Evolutionary conservation across 495 filamentous ascomycete species (phyloP).

Genomic region (Neurospora pannonica): DNA sequence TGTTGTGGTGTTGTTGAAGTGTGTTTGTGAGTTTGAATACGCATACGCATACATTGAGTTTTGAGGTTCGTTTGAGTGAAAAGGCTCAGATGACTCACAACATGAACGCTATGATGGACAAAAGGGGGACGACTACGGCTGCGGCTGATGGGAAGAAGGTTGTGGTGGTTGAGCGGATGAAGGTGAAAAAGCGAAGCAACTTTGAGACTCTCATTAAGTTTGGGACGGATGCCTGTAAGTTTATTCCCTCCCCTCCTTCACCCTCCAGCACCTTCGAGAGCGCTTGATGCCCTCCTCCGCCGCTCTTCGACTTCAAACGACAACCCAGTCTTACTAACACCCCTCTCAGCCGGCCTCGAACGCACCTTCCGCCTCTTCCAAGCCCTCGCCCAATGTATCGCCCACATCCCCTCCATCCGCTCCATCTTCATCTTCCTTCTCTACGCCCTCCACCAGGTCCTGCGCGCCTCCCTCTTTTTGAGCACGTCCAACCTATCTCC

Average conservation of each 20-base stretch:
- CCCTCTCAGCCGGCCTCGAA: slow-evolving; percentile 44
- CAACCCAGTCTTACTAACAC: slow-evolving; percentile 2
- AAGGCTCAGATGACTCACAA: neutral
- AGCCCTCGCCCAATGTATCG: slow-evolving; percentile 25
- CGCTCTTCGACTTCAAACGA: neutral
- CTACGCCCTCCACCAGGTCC: slow-evolving; percentile 13
- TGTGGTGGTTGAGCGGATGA: slow-evolving; percentile 2
- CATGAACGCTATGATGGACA: neutral
- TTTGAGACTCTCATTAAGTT: slow-evolving; percentile 34
- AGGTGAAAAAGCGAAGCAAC: slow-evolving; percentile 2
- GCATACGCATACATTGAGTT: neutral
- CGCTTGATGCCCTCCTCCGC: neutral
- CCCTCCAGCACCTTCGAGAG: neutral
- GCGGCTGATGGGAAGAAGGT: neutral
- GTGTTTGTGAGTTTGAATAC: neutral
- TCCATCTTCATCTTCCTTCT: slow-evolving; percentile 8
- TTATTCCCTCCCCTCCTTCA: neutral
- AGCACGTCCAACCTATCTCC: neutral
- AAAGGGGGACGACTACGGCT: neutral
- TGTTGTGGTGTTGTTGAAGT: neutral
- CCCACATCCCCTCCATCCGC: slow-evolving; percentile 37
- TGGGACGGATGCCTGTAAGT: slow-evolving; percentile 34
- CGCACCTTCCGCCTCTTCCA: slow-evolving; percentile 54
- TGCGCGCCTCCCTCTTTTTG: slow-evolving; percentile 6
- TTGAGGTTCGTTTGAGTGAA: neutral